phyloP scores from a whole-genome alignment of 2,329 filamentous ascomycete species.

The Trichoderma lentiforme region DNA sequence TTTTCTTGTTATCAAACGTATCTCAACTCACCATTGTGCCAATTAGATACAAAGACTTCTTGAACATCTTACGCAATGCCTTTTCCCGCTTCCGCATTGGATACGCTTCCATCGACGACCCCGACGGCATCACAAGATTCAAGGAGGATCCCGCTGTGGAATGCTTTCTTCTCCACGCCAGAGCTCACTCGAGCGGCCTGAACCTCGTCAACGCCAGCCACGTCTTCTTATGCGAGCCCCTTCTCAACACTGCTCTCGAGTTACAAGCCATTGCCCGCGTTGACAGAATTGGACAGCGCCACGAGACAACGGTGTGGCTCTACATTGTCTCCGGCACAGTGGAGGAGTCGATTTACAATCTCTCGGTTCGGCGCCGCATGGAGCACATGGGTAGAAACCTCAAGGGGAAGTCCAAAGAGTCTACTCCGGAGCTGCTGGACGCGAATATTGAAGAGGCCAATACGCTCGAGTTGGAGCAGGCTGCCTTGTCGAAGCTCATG shows the following conservation, averaged over 20 bases:
- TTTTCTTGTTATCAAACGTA: background rate
- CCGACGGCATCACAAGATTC: constrained; percentile 70
- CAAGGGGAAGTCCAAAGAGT: constrained; percentile 40
- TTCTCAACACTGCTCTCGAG: constrained; percentile 91
- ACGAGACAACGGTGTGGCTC: constrained; percentile 90
- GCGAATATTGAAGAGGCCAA: constrained; percentile 76
- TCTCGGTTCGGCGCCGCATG: constrained; percentile 75
- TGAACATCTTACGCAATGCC: constrained; percentile 68
- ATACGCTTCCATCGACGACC: constrained; percentile 65
- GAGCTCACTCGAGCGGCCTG: constrained; percentile 81
- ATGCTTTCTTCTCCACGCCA: constrained; percentile 85
- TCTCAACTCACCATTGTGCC: background rate
- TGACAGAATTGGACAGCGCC: constrained; percentile 86
- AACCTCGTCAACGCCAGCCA: constrained; percentile 92
- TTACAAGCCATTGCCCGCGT: constrained; percentile 93
- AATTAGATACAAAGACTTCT: constrained; percentile 66
- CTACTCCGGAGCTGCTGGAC: constrained; percentile 51
- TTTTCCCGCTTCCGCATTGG: constrained; percentile 71
- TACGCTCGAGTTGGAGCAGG: constrained; percentile 75
- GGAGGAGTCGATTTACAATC: constrained; percentile 85
- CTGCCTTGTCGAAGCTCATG: constrained; percentile 67
- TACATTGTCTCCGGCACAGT: constrained; percentile 90
- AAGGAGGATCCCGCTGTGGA: constrained; percentile 70
- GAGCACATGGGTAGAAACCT: constrained; percentile 61
- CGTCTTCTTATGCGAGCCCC: constrained; percentile 89